Evolutionary conservation across 306 rosid genomes (phyloP).

Genomic region (Abrus pulchellus): DNA sequence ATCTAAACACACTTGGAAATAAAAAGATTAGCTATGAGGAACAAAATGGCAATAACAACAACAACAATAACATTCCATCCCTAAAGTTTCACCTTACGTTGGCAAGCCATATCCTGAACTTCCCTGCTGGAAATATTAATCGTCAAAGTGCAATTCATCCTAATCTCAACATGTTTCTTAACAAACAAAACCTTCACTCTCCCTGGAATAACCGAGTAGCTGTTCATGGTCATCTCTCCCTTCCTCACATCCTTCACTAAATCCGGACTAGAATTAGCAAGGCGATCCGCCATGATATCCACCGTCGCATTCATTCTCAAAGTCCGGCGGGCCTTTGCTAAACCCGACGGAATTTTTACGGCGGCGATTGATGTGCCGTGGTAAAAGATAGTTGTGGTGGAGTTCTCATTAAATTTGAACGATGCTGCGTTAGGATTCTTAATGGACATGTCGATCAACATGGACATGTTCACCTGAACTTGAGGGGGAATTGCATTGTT

Average conservation of each 20-base stretch:
- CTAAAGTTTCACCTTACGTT: conserved; percentile 61
- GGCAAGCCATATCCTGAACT: conserved; percentile 59
- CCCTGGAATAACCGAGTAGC: too few relatives aligned
- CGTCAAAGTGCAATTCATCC: conserved; percentile 62
- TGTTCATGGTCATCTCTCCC: too few relatives aligned
- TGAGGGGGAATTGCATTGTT: conserved; percentile 40
- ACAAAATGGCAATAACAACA: background rate
- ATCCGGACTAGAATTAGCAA: background rate
- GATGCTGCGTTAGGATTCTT: conserved; percentile 67
- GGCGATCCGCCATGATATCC: conserved; percentile 54
- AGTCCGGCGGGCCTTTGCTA: conserved; percentile 57
- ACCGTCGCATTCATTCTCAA: conserved; percentile 60
- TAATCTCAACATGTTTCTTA: conserved; percentile 63
- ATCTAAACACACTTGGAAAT: too few relatives aligned
- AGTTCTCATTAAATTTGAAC: conserved; percentile 57
- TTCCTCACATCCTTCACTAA: too few relatives aligned
- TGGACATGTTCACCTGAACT: conserved; percentile 62
- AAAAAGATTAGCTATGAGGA: too few relatives aligned
- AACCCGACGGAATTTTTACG: conserved; percentile 55
- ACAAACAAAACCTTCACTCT: conserved; percentile 52
- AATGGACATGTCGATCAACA: conserved; percentile 59
- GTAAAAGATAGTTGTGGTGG: conserved; percentile 60
- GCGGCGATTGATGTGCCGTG: conserved; percentile 55
- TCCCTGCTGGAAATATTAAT: conserved; percentile 54
- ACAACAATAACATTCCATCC: background rate